Evolutionary conservation across 805 yeast genomes (phyloP).

Genomic region (Yarrowia bubula): DNA sequence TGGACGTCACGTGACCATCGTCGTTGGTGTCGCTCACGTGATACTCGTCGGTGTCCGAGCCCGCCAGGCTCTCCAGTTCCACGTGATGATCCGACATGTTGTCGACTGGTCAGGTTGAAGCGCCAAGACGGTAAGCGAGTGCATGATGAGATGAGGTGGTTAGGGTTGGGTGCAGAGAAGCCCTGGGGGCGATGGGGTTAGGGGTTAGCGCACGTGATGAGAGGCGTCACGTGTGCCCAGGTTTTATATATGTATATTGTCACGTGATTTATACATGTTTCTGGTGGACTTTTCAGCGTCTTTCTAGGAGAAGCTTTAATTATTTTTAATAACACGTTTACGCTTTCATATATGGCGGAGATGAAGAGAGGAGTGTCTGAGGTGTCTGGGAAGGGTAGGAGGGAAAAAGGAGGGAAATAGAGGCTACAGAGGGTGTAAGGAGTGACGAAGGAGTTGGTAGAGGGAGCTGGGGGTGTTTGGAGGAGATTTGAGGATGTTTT

Average conservation of each 20-base stretch:
- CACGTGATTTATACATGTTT: background rate
- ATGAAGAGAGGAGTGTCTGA: background rate
- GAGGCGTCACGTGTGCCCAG: too few relatives aligned
- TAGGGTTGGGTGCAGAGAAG: background rate
- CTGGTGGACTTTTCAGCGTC: background rate
- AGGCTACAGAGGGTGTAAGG: too few relatives aligned
- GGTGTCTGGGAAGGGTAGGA: too few relatives aligned
- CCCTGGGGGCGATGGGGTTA: too few relatives aligned
- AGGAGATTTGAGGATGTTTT: background rate
- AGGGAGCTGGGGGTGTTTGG: background rate
- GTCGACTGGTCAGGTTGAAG: background rate
- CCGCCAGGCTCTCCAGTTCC: conserved; percentile 18
- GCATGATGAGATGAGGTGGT: conserved; percentile 23
- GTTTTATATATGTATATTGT: background rate
- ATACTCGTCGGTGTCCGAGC: background rate
- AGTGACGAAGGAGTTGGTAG: too few relatives aligned
- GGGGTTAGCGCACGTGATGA: background rate
- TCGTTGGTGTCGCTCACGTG: conserved; percentile 12
- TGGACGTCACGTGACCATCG: conserved; percentile 1
- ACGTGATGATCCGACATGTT: conserved; percentile 5
- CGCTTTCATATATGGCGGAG: conserved; percentile 1
- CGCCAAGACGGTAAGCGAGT: conserved; percentile 13
- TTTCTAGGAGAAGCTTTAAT: background rate
- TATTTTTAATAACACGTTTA: conserved; percentile 16
- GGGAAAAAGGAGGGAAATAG: too few relatives aligned